Evolutionary conservation across 1,284 basidiomycete species (phyloP).

Genomic region (Irpex lacteus): DNA sequence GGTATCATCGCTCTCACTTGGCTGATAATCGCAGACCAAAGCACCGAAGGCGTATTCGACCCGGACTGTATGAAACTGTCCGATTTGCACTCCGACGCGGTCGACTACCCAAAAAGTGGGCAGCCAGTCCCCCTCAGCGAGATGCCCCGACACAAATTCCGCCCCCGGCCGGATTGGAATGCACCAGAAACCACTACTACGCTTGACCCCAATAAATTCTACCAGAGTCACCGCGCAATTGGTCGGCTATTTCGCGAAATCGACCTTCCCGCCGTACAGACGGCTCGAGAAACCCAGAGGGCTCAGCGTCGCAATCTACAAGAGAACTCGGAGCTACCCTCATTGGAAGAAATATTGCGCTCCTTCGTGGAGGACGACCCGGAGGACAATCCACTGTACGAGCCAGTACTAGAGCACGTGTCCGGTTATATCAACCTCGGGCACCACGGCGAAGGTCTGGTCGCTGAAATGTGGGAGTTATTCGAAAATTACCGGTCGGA

Average conservation of each 20-base stretch:
- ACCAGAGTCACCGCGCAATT: slow-evolving; percentile 49
- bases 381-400: slow-evolving; percentile 20
- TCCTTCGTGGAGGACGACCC: slow-evolving; percentile 22
- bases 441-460: slow-evolving; percentile 20
- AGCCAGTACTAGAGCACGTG: slow-evolving; percentile 23
- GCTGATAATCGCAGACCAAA: slow-evolving; percentile 69
- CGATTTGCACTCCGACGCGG: slow-evolving; percentile 65
- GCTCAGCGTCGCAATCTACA: slow-evolving; percentile 21
- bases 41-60: slow-evolving; percentile 50
- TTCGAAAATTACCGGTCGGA: slow-evolving; percentile 46
- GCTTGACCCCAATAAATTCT: slow-evolving; percentile 33
- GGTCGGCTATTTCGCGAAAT: slow-evolving; percentile 57
- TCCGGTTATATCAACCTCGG: slow-evolving; percentile 23
- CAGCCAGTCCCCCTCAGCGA: slow-evolving; percentile 45
- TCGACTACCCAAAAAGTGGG: slow-evolving; percentile 66
- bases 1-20: slow-evolving; percentile 62
- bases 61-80: slow-evolving; percentile 60
- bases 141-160: slow-evolving; percentile 45
- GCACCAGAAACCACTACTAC: slow-evolving; percentile 54
- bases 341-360: slow-evolving; percentile 24
- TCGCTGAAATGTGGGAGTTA: slow-evolving; percentile 30
- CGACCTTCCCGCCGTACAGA: slow-evolving; percentile 42
- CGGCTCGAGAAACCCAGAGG: slow-evolving; percentile 16
- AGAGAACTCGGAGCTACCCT: slow-evolving; percentile 13
- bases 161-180: slow-evolving; percentile 56